A percentile compares a stretch with the other conserved stretches of the same genome.
These are phyloP conservation scores for Globisporangium echinulatum DNA, from an alignment of 352 stramenopile genomes.

Conservation along the genomic window DNA sequence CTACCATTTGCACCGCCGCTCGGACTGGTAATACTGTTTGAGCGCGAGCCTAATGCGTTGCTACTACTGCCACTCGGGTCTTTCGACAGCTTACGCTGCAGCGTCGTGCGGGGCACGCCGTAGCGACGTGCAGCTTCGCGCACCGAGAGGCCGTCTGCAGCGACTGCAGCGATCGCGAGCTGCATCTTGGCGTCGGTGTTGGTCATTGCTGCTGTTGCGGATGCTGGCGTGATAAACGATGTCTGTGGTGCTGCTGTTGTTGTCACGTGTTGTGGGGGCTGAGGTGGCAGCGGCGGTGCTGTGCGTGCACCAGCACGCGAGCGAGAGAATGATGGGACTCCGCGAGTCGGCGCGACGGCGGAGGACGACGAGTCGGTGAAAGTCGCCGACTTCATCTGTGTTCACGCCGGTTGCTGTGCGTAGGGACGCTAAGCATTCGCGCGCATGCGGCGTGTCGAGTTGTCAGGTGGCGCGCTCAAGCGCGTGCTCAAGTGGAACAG, in stretches of 20 bases:
- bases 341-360: not conserved
- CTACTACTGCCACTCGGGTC: constrained; percentile 12
- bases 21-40: constrained; percentile 9
- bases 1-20: not conserved
- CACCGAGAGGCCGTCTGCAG: constrained; percentile 53
- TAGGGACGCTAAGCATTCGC: not conserved
- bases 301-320: not conserved
- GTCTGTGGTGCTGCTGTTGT: not conserved
- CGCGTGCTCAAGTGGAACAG: too few species aligned
- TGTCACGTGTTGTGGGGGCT: not conserved
- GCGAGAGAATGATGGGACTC: not conserved
- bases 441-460: not conserved
- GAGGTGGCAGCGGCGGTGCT: not conserved
- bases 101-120: constrained; percentile 58
- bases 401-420: constrained; percentile 1
- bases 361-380: not conserved
- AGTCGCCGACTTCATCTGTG: constrained; percentile 12
- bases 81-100: constrained; percentile 58
- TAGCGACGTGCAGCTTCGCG: constrained; percentile 67
- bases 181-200: constrained; percentile 39
- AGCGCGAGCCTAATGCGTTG: constrained; percentile 5
- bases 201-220: constrained; percentile 5
- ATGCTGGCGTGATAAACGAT: not conserved
- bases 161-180: constrained; percentile 55
- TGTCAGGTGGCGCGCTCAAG: too few species aligned